Evolutionary conservation across 208 protist species (phyloP).

Genomic region (Phytomonas sp.): DNA sequence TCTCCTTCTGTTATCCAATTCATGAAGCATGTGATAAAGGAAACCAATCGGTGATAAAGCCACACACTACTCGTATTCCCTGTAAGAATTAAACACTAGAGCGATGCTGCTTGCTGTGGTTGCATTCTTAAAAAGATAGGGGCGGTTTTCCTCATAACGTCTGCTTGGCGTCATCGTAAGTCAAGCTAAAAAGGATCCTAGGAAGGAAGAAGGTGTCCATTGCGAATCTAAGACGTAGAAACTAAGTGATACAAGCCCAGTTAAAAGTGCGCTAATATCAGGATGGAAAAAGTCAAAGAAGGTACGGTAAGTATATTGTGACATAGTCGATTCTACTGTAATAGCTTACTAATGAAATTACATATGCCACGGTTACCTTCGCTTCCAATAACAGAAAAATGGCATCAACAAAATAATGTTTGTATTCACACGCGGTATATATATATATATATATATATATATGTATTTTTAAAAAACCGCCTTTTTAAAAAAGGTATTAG

Average conservation of each 20-base stretch:
- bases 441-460: not conserved
- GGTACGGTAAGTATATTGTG: not conserved
- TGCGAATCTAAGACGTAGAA: not conserved
- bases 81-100: not conserved
- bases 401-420: not conserved
- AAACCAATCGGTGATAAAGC: not conserved
- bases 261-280: not conserved
- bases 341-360: not conserved
- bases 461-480: not conserved
- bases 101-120: not conserved
- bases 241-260: not conserved
- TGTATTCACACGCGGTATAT: not conserved
- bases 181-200: not conserved
- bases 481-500: not conserved
- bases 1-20: not conserved
- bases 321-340: not conserved
- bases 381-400: not conserved
- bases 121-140: not conserved
- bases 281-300: not conserved
- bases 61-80: not conserved
- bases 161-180: not conserved
- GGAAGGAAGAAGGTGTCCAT: not conserved
- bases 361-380: not conserved
- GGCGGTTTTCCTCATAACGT: not conserved
- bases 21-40: not conserved